Percentiles rank a stretch among this genome's conserved stretches.
These are phyloP conservation scores for Heliosperma pusillum DNA, from an alignment of 148 eudicot genomes.

Conservation along the genomic window DNA sequence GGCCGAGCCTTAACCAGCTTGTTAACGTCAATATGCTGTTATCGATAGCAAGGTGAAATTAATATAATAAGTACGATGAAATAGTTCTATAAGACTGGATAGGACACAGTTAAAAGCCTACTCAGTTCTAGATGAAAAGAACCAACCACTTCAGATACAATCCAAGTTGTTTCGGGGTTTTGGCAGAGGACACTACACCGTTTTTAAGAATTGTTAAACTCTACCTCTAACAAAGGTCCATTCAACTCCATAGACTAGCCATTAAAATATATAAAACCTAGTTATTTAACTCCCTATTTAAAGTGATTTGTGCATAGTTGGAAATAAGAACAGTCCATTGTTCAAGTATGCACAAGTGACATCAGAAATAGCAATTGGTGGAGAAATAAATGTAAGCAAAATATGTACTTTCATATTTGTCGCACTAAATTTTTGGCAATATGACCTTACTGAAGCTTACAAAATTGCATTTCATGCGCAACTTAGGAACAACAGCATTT, in stretches of 20 bases:
- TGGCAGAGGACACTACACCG: not conserved
- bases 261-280: not conserved
- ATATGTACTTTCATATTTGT: not conserved
- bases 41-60: conserved; percentile 17
- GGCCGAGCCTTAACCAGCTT: conserved; percentile 82
- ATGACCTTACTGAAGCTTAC: not conserved
- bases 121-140: not conserved
- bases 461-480: not conserved
- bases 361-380: not conserved
- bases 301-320: not conserved
- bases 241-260: not conserved
- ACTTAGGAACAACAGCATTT: not conserved
- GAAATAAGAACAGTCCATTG: not conserved
- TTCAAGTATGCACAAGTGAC: not conserved
- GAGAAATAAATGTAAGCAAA: not conserved
- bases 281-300: not conserved
- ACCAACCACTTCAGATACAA: conserved; percentile 4
- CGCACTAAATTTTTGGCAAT: not conserved
- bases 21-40: conserved; percentile 87
- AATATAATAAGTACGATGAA: not conserved
- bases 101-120: not conserved
- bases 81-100: not conserved
- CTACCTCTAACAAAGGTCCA: not conserved
- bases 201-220: not conserved
- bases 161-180: not conserved